These are phyloP conservation scores for Periconia macrospinosa DNA, from an alignment of 2,329 filamentous ascomycete genomes.

Conservation along the genomic window DNA sequence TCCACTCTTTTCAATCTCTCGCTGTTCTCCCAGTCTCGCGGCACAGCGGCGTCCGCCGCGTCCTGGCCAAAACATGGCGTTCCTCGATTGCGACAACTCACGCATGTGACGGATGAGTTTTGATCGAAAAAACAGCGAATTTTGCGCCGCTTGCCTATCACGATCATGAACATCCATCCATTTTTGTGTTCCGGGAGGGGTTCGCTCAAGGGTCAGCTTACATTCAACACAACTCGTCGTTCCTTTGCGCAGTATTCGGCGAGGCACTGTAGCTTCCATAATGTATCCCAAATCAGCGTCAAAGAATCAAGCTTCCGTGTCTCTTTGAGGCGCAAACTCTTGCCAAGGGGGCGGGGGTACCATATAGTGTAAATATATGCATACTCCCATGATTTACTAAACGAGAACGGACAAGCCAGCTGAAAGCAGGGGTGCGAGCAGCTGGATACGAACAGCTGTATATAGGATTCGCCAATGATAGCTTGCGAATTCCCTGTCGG, in stretches of 20 bases:
- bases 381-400: no score
- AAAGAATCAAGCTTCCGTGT: no score
- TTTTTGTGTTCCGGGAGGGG: no score
- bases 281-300: background rate
- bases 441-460: no score
- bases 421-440: no score
- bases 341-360: no score
- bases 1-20: background rate
- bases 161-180: background rate
- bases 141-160: background rate
- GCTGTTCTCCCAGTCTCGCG: background rate
- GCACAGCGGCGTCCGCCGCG: background rate
- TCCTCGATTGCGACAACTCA: background rate
- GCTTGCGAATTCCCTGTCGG: no score
- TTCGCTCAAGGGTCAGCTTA: background rate
- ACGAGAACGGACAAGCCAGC: no score
- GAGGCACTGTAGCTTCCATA: background rate
- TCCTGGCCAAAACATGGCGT: background rate
- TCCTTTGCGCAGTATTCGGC: background rate
- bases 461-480: no score
- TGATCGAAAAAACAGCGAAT: background rate
- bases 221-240: background rate
- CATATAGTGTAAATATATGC: no score
- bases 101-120: background rate
- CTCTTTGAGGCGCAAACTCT: no score